A percentile compares a stretch with the other conserved stretches of the same genome.
These are phyloP conservation scores for Claviceps sp. DNA, from an alignment of 2,329 filamentous ascomycete species.

Conservation along the genomic window DNA sequence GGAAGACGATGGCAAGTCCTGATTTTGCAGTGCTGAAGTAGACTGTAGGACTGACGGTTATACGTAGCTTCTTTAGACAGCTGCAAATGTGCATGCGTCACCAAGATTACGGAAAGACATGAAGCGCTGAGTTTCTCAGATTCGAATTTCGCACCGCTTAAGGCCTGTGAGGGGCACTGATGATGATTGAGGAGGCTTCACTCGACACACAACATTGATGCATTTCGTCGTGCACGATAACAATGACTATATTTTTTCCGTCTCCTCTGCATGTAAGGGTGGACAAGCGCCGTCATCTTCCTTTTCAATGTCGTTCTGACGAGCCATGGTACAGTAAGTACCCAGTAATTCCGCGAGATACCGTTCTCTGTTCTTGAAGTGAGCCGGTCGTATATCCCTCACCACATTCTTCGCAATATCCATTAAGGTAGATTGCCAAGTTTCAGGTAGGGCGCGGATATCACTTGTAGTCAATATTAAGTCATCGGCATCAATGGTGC, in stretches of 20 bases:
- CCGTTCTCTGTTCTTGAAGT: slow-evolving; percentile 11
- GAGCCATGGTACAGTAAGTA: slow-evolving; percentile 7
- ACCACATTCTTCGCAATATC: slow-evolving; percentile 7
- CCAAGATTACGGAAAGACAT: too few species aligned
- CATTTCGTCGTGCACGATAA: neutral
- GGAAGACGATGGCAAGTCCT: too few species aligned
- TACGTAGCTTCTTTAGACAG: too few species aligned
- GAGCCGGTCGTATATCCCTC: slow-evolving; percentile 3
- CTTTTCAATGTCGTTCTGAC: neutral
- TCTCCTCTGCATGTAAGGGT: neutral
- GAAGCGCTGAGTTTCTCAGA: too few species aligned
- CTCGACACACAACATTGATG: neutral
- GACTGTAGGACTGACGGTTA: too few species aligned
- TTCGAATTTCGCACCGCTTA: too few species aligned
- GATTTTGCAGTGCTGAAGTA: too few species aligned
- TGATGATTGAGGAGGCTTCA: neutral
- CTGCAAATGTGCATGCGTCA: too few species aligned
- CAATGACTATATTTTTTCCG: neutral
- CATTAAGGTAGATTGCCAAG: slow-evolving; percentile 4
- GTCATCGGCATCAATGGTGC: neutral
- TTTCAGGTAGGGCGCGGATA: slow-evolving; percentile 7
- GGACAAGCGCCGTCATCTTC: neutral
- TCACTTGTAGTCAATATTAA: slow-evolving; percentile 6
- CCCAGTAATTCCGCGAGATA: slow-evolving; percentile 12
- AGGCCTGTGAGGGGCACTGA: neutral